These are phyloP conservation scores for Wallemia hederae DNA, from an alignment of 1,284 basidiomycete species.

Conservation along the genomic window DNA sequence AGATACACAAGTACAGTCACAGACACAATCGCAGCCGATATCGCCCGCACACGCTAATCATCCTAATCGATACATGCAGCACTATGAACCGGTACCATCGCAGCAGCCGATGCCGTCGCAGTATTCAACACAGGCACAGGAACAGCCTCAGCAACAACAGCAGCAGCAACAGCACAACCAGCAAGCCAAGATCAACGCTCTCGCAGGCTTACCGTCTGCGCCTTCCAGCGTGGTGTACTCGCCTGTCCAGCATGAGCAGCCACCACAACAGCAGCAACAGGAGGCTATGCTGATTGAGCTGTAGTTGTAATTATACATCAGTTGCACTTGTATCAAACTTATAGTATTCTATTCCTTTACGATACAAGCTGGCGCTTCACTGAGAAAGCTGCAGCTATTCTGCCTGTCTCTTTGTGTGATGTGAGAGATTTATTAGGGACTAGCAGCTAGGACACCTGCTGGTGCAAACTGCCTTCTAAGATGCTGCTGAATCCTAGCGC, in stretches of 20 bases:
- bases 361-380: too few relatives aligned
- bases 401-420: too few relatives aligned
- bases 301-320: neutral
- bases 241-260: neutral
- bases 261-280: constrained; percentile 1
- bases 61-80: neutral
- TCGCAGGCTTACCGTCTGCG: neutral
- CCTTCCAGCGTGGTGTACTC: too few relatives aligned
- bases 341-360: too few relatives aligned
- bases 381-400: too few relatives aligned
- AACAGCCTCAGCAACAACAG: constrained; percentile 1
- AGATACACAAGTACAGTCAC: neutral
- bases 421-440: too few relatives aligned
- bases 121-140: neutral
- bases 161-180: constrained; percentile 3
- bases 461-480: too few relatives aligned
- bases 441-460: too few relatives aligned
- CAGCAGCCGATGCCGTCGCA: neutral
- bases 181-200: too few relatives aligned
- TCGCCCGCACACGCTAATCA: neutral
- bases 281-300: neutral
- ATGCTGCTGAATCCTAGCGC: too few relatives aligned
- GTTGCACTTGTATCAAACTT: too few relatives aligned
- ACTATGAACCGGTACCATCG: neutral
- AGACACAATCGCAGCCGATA: neutral